A percentile compares a stretch with the other conserved stretches of the same genome.
These are phyloP conservation scores for Mrakia frigida DNA, from an alignment of 768 basidiomycete genomes.

Conservation along the genomic window DNA sequence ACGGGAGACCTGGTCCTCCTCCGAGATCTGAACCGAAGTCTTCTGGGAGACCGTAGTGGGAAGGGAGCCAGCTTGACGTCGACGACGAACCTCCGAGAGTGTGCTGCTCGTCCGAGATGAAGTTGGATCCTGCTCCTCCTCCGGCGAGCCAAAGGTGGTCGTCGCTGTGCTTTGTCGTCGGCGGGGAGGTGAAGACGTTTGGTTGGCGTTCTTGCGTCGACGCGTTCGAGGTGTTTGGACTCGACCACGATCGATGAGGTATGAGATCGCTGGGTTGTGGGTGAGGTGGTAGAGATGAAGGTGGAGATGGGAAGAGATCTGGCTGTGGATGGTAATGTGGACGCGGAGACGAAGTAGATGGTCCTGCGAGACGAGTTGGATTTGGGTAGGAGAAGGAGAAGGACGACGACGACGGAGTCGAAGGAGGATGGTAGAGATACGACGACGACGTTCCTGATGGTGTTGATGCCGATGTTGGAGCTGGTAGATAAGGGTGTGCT, in stretches of 20 bases:
- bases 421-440: background rate
- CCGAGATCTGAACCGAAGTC: slow-evolving; percentile 10
- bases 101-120: slow-evolving; percentile 10
- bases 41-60: slow-evolving; percentile 15
- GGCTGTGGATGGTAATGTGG: background rate
- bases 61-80: slow-evolving; percentile 17
- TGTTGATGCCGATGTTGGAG: background rate
- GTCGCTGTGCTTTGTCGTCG: background rate
- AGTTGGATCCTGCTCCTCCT: background rate
- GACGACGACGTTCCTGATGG: background rate
- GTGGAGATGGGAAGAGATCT: background rate
- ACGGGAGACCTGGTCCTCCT: slow-evolving; percentile 2
- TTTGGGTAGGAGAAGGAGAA: slow-evolving; percentile 4
- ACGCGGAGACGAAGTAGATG: background rate
- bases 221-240: background rate
- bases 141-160: background rate
- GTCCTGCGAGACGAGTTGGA: background rate
- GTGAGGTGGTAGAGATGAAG: background rate
- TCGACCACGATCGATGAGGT: slow-evolving; percentile 9
- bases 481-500: background rate
- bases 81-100: slow-evolving; percentile 7
- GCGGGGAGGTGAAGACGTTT: background rate
- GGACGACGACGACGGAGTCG: background rate
- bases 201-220: background rate
- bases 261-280: background rate